Conservation (phyloP, 345 rosid species). For the Mercurialis annua region DNA sequence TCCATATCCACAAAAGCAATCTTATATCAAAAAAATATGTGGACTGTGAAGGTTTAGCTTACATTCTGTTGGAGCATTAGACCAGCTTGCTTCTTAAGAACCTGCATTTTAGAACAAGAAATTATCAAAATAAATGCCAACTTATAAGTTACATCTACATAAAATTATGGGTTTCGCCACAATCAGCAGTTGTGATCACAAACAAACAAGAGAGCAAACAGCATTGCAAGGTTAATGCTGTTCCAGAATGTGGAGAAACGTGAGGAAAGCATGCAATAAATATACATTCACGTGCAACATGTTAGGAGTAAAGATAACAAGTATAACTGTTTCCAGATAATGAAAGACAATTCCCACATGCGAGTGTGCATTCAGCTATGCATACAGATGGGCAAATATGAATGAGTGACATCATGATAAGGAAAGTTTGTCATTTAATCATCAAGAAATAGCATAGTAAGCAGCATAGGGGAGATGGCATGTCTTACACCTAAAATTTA, state of each 20-base stretch:
- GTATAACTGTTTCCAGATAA: background rate
- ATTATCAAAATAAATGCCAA: background rate
- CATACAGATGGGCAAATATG: background rate
- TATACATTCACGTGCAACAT: background rate
- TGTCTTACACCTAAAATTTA: conserved; percentile 5
- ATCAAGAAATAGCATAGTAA: background rate
- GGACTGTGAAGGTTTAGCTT: conserved; percentile 26
- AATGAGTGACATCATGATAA: too few relatives aligned
- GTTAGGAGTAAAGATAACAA: background rate
- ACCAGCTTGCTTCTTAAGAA: conserved; percentile 94
- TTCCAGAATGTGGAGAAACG: background rate
- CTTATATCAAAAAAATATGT: background rate
- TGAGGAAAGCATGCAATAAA: background rate
- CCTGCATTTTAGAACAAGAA: conserved; percentile 37
- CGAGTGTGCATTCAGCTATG: too few relatives aligned
- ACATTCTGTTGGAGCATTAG: conserved; percentile 84
- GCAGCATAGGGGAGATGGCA: background rate
- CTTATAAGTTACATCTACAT: background rate
- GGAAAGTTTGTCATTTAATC: background rate
- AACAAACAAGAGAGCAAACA: background rate
- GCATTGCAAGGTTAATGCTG: background rate
- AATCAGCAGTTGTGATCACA: background rate
- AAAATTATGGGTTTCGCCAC: background rate
- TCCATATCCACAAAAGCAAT: background rate
- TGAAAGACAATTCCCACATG: background rate